Conservation (phyloP, 2,329 filamentous ascomycete genomes). For the Aspergillus sp. region DNA sequence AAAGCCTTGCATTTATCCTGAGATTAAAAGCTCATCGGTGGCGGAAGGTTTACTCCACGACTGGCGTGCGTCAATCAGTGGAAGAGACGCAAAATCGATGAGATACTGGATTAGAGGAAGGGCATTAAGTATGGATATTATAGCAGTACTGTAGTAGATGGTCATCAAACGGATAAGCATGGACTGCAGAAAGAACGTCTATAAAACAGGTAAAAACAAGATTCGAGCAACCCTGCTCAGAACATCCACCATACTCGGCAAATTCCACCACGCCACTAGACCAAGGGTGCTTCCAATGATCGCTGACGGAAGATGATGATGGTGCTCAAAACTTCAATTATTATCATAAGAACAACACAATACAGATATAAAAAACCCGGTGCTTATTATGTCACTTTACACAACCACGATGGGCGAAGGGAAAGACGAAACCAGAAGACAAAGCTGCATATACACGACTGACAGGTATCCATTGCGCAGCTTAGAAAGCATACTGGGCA, state of each 20-base stretch:
- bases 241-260: conserved; percentile 1
- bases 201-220: conserved; percentile 20
- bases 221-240: conserved; percentile 18
- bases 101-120: background rate
- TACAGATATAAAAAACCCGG: conserved; percentile 31
- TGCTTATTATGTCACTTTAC: conserved; percentile 40
- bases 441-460: conserved; percentile 29
- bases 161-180: conserved; percentile 16
- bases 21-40: background rate
- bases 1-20: no score
- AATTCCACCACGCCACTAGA: conserved; percentile 11
- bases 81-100: background rate
- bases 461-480: conserved; percentile 26
- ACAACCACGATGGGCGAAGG: conserved; percentile 23
- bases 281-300: conserved; percentile 20
- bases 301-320: conserved; percentile 25
- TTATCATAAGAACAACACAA: conserved; percentile 42
- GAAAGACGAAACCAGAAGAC: conserved; percentile 24
- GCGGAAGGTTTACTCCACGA: background rate
- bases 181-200: conserved; percentile 25
- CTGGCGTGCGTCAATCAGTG: background rate
- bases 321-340: conserved; percentile 40
- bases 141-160: background rate
- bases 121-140: no score
- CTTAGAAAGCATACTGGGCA: conserved; percentile 49